These are phyloP conservation scores for Penicillium italicum DNA, from an alignment of 2,329 filamentous ascomycete genomes.

Conservation along the genomic window DNA sequence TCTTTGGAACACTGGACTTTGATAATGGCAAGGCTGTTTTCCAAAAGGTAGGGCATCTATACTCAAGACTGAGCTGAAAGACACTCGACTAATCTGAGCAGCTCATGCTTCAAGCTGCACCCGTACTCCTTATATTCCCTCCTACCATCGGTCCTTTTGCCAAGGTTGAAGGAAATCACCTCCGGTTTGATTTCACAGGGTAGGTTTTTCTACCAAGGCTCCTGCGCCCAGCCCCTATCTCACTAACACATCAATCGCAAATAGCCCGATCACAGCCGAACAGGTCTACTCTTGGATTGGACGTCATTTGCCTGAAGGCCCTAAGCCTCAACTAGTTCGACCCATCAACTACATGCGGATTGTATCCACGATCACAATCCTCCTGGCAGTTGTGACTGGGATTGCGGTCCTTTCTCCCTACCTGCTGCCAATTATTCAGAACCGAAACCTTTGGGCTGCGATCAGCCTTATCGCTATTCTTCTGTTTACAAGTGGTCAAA, in stretches of 20 bases:
- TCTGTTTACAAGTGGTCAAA: constrained; percentile 92
- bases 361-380: constrained; percentile 62
- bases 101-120: constrained; percentile 91
- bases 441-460: constrained; percentile 90
- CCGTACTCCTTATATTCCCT: constrained; percentile 81
- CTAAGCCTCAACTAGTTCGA: constrained; percentile 72
- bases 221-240: not conserved
- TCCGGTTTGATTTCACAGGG: constrained; percentile 86
- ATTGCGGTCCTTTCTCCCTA: constrained; percentile 72
- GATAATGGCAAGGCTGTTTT: constrained; percentile 78
- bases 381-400: constrained; percentile 67
- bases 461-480: constrained; percentile 84
- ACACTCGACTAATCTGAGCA: constrained; percentile 39
- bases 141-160: constrained; percentile 81
- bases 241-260: constrained; percentile 6
- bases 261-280: constrained; percentile 70
- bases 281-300: constrained; percentile 73
- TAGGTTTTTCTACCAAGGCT: constrained; percentile 44
- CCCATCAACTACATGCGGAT: constrained; percentile 85
- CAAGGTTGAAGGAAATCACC: constrained; percentile 62
- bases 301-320: constrained; percentile 71
- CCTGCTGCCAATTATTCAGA: constrained; percentile 75
- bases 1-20: constrained; percentile 88
- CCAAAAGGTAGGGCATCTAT: constrained; percentile 64
- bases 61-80: not conserved